Evolutionary conservation across 306 rosid genomes (phyloP), one percentile per base, ranked within the genome.

Genomic region (Crataegus laevigata): DNA sequence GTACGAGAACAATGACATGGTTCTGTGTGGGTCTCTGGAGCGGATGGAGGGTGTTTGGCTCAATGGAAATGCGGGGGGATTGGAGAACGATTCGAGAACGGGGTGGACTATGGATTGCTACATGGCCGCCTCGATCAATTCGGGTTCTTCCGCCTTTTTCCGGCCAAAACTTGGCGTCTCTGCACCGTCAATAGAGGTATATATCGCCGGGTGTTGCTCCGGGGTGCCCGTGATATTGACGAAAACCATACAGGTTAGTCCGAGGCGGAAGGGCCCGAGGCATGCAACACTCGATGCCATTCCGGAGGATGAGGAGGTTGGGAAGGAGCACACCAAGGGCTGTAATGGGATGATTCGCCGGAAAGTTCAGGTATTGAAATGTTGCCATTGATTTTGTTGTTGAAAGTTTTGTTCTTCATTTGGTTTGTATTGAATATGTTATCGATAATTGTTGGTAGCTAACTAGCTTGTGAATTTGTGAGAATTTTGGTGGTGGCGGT

Each of bases 221-320:
- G 91, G 98, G 1, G 79, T 82, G 79, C 98, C 98, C 3, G 94
- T 89, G 81, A 93, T 93, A 50, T 74, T 93, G 77, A 90, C 88
- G 3, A 87, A 85, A 85, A 89, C 84, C 5, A 89, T 90, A 82
- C 94, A 82, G 83, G 66, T 90, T 80, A 90, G 91, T 72, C 96
- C 94, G 1, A 74, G 88, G 81, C 74, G 94, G 89, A 90, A 88
- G 76, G 75, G 79, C 30, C 63, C 84, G 2, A 78, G 88, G 25
- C 96, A 87, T n/a, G 66, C 77, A 52, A 79, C 66, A 52, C 84
- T 93, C 19, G 96, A 93, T 74, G 96, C 91, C 3, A 93, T 93
- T 82, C 98, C 98, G 11, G 98, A 93, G 82, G 94, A 90, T 58
- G 96, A 90, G 68, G 98, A 90, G 66, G 72, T 87, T 72, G 90